Conservation (phyloP, 1,139 yeast genomes). For the Lodderomyces orthopsilosis region DNA sequence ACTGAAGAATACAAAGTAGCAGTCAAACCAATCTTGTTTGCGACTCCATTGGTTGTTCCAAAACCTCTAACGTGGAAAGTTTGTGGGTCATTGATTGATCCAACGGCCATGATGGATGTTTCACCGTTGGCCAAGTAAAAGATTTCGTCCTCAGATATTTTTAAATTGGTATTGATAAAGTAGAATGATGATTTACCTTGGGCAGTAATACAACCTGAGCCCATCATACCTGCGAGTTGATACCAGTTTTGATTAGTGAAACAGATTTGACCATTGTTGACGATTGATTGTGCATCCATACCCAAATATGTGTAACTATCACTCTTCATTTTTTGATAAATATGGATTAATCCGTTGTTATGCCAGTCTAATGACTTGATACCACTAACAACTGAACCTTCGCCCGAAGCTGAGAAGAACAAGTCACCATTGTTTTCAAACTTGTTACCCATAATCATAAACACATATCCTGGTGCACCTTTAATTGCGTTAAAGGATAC, state of each 20-base stretch:
- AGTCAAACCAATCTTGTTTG: slow-evolving; percentile 8
- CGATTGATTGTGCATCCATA: slow-evolving; percentile 16
- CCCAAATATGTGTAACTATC: slow-evolving; percentile 23
- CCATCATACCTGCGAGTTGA: slow-evolving; percentile 24
- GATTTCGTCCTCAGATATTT: slow-evolving; percentile 20
- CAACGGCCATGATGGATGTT: slow-evolving; percentile 21
- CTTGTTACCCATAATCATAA: slow-evolving; percentile 17
- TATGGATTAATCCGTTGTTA: slow-evolving; percentile 27
- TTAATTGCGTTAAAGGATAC: slow-evolving; percentile 22
- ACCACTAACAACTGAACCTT: slow-evolving; percentile 18
- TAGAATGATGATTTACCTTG: slow-evolving; percentile 21
- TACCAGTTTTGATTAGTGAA: slow-evolving; percentile 21
- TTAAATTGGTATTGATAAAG: slow-evolving; percentile 18
- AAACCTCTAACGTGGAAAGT: slow-evolving; percentile 30
- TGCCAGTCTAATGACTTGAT: slow-evolving; percentile 22
- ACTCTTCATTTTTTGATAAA: slow-evolving; percentile 20
- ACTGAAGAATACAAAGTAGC: slow-evolving; percentile 3
- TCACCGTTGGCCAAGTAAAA: slow-evolving; percentile 20
- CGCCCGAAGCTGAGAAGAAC: slow-evolving; percentile 26
- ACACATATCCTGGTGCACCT: slow-evolving; percentile 19
- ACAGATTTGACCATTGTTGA: slow-evolving; percentile 32
- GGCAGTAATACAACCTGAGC: slow-evolving; percentile 29
- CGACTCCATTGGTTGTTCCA: slow-evolving; percentile 16
- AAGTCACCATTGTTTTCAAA: slow-evolving; percentile 29
- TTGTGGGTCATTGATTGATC: slow-evolving; percentile 19